phyloP scores from a whole-genome alignment of 2,329 filamentous ascomycete species.

The Dendrostoma leiphaemia region DNA sequence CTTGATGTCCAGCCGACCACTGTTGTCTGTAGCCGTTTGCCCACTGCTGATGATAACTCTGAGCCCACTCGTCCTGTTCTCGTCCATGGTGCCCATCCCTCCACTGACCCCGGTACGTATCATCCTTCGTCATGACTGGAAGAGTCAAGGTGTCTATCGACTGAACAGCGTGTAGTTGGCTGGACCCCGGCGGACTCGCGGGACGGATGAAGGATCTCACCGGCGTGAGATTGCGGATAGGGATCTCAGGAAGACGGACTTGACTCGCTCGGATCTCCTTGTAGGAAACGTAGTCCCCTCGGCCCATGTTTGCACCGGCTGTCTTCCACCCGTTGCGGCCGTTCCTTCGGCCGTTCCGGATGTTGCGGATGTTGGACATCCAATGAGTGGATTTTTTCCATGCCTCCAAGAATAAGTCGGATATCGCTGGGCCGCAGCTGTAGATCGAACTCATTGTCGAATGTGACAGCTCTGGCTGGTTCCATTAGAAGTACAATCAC shows the following conservation, averaged over 20 bases:
- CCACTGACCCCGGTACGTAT: background rate
- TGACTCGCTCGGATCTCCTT: background rate
- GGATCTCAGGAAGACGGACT: background rate
- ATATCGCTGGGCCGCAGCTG: background rate
- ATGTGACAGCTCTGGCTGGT: background rate
- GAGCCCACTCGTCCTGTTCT: background rate
- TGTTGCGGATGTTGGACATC: background rate
- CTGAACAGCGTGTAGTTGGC: background rate
- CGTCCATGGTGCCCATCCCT: background rate
- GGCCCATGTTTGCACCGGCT: background rate
- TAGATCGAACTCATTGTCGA: background rate
- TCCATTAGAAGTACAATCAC: no score
- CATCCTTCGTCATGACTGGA: background rate
- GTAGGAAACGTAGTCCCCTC: background rate
- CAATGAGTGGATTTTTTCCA: background rate
- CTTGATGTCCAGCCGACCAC: background rate
- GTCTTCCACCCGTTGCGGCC: background rate
- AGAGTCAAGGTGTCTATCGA: background rate
- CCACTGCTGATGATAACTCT: constrained; percentile 3
- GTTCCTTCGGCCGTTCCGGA: background rate
- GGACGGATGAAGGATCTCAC: background rate
- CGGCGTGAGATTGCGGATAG: background rate
- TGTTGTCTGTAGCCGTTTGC: background rate
- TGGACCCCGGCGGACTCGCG: background rate
- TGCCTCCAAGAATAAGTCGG: background rate